phyloP scores from a whole-genome alignment of 768 basidiomycete species.

The Podaxis carcinomalis region DNA sequence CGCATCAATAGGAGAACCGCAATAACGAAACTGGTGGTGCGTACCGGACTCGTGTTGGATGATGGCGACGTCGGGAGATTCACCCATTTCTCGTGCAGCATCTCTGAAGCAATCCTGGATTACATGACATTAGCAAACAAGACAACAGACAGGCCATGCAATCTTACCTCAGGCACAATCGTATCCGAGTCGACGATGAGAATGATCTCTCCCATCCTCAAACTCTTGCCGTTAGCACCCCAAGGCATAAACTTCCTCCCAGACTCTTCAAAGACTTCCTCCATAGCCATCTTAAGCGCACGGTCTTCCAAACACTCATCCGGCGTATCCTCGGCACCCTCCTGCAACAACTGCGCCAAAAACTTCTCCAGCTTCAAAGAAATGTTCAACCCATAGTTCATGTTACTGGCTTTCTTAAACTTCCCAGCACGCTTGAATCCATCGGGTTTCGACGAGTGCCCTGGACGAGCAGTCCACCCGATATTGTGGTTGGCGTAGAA shows the following conservation, averaged over 20 bases:
- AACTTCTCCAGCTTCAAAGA: slow-evolving; percentile 58
- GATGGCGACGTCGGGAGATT: slow-evolving; percentile 77
- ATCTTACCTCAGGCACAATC: slow-evolving; percentile 59
- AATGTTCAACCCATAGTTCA: slow-evolving; percentile 69
- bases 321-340: slow-evolving; percentile 33
- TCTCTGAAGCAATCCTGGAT: slow-evolving; percentile 80
- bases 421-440: slow-evolving; percentile 91
- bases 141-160: not conserved
- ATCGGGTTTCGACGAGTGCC: slow-evolving; percentile 63
- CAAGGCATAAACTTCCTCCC: slow-evolving; percentile 55
- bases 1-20: not conserved
- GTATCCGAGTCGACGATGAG: slow-evolving; percentile 81
- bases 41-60: slow-evolving; percentile 82
- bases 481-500: slow-evolving; percentile 82
- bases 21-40: slow-evolving; percentile 14
- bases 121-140: not conserved
- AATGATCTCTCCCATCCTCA: slow-evolving; percentile 76
- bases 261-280: slow-evolving; percentile 65
- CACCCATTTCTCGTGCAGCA: slow-evolving; percentile 80
- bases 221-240: slow-evolving; percentile 69
- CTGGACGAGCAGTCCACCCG: slow-evolving; percentile 75
- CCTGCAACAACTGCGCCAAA: slow-evolving; percentile 41
- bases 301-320: slow-evolving; percentile 64
- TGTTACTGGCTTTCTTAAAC: slow-evolving; percentile 85
- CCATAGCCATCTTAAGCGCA: slow-evolving; percentile 68